Conservation (phyloP, 768 basidiomycete genomes). For the Lactifluus volemus region DNA sequence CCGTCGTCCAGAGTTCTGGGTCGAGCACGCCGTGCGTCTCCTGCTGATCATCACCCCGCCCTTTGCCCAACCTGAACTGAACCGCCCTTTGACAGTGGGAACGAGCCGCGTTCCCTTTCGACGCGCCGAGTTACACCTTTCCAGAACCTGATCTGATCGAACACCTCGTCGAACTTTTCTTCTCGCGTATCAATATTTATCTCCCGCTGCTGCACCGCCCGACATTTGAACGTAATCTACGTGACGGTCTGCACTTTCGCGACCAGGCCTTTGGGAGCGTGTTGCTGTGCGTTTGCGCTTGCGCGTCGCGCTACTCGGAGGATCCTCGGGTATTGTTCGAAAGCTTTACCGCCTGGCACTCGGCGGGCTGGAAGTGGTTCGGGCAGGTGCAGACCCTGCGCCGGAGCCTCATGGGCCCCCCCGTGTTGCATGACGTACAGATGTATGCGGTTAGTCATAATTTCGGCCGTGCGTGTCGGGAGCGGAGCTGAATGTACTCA, state of each 20-base stretch:
- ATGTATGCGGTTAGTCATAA: conserved; percentile 42
- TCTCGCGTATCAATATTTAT: conserved; percentile 32
- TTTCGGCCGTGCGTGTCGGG: conserved; percentile 23
- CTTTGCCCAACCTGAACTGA: neutral
- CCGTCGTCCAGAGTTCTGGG: conserved; percentile 44
- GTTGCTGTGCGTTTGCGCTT: conserved; percentile 44
- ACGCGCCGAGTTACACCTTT: conserved; percentile 19
- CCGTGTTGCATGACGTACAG: conserved; percentile 65
- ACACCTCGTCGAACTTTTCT: conserved; percentile 41
- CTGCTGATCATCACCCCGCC: neutral
- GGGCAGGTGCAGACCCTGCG: conserved; percentile 54
- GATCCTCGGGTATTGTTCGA: conserved; percentile 38
- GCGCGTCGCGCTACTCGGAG: conserved; percentile 42
- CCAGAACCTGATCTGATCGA: conserved; percentile 31
- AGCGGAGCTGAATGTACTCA: conserved; percentile 18
- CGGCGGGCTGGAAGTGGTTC: conserved; percentile 41
- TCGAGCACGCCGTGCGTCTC: conserved; percentile 35
- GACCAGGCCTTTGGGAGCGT: conserved; percentile 37
- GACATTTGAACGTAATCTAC: conserved; percentile 34
- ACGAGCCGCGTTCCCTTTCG: neutral
- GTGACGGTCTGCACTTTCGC: conserved; percentile 31
- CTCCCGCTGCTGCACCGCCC: conserved; percentile 42
- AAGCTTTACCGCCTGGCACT: conserved; percentile 25
- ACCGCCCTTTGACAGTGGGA: conserved; percentile 8
- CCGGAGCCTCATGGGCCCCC: conserved; percentile 46